Base-by-base conservation (phyloP, 192 early-diverging fungal species). In the Coemansia sp. region DNA sequence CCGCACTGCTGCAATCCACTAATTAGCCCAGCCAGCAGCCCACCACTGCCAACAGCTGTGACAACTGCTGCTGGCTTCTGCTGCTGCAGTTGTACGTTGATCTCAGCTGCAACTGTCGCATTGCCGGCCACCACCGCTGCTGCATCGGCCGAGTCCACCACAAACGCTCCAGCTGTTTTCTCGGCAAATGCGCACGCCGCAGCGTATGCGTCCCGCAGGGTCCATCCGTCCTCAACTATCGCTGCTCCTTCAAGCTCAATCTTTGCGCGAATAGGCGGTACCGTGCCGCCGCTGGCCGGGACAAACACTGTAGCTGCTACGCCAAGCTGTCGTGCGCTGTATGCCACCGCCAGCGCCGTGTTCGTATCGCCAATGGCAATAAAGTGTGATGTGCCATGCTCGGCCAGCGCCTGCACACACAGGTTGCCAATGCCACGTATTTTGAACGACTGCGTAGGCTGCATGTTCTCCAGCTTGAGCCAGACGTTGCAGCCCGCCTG, bases 371-470 rank as follows among this genome's bases (percentile, higher is more conserved):
- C 85, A 3, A 84, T 82, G 11, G 83, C 80, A 1, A 91, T 82
- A 52, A 89, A 60, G 17, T 81, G 84, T 32, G 78, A 50, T 23
- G 79, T 39, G 4, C 76, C 75, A 43, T 82, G 79, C 25, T 83
- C 69, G 21, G 75, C 23, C 10, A 81, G 57, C 8, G 86, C 86
- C 54, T 79, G 76, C 45, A 74, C 74, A 52, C 84, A 86, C 62
- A 87, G 83, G 50, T 79, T 58, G 17, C 90, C 90, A 11, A 91
- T 69, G 14, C 90, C 88, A 67, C 87, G 77, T 43, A 89, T 87
- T 67, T 91, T 91, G 59, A 88, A 88, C n/a, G 90, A 91, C 61
- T 88, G 88, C 5, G 86, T 85, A 10, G 88, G 87, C 60, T 91
- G 90, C 62, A 91, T 79, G 70, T 86, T 89, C 55, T 91, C 90